Conservation (phyloP, 805 yeast genomes). For the Priceomyces melissophilus region DNA sequence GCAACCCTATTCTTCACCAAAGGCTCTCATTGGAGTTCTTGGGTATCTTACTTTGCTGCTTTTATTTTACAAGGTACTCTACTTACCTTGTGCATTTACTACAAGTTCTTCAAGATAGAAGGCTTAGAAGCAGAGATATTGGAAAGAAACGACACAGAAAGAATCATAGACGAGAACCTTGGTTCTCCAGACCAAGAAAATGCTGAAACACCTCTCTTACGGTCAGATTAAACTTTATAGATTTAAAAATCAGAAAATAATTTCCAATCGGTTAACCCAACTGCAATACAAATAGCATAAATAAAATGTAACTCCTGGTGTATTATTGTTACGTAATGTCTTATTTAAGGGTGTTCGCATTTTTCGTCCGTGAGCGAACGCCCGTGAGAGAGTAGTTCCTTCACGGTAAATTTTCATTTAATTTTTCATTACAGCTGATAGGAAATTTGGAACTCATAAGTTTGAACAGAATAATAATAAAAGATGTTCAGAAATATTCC, state of each 20-base stretch:
- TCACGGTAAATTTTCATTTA: too few species aligned
- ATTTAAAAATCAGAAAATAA: too few species aligned
- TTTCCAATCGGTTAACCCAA: too few species aligned
- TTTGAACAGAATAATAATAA: background rate
- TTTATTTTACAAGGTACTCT: conserved; percentile 64
- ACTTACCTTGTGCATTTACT: conserved; percentile 59
- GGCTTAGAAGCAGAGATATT: conserved; percentile 21
- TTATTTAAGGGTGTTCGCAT: too few species aligned
- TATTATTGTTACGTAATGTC: too few species aligned
- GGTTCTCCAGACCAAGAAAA: conserved; percentile 3
- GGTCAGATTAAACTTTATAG: too few species aligned
- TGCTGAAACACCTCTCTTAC: background rate
- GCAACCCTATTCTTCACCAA: conserved; percentile 65
- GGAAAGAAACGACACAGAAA: conserved; percentile 28
- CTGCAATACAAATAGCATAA: too few species aligned
- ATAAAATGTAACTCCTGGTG: background rate
- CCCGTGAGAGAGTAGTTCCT: too few species aligned
- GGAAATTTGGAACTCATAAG: background rate
- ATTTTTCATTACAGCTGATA: too few species aligned
- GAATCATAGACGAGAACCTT: conserved; percentile 26
- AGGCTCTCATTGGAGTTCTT: conserved; percentile 81
- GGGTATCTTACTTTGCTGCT: conserved; percentile 77
- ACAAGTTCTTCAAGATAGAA: conserved; percentile 26
- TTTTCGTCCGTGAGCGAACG: background rate
- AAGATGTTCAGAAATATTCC: conserved; percentile 28